These are phyloP conservation scores for Gossypium longicalyx DNA, from an alignment of 345 rosid genomes.

Conservation along the genomic window DNA sequence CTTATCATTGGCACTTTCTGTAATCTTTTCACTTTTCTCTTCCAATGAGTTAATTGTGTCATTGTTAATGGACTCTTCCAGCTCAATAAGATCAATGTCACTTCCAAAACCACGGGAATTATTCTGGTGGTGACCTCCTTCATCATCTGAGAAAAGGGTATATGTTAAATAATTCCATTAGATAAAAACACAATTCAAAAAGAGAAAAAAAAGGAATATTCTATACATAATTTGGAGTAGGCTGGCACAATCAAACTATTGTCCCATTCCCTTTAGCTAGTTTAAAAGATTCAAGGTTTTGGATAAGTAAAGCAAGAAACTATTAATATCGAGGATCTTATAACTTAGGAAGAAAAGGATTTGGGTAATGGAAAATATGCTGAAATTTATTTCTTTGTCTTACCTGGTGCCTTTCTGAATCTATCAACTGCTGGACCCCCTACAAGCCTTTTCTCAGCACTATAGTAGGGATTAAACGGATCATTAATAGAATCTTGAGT, in stretches of 20 bases:
- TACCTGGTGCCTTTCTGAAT: slow-evolving; percentile 26
- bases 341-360: background rate
- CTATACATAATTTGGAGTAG: background rate
- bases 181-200: background rate
- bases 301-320: background rate
- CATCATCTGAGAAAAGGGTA: slow-evolving; percentile 27
- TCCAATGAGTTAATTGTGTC: slow-evolving; percentile 5
- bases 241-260: background rate
- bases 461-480: slow-evolving; percentile 2
- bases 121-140: slow-evolving; percentile 31
- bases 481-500: slow-evolving; percentile 25
- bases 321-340: background rate
- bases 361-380: background rate
- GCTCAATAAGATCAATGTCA: slow-evolving; percentile 25
- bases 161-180: background rate
- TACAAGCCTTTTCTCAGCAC: slow-evolving; percentile 9
- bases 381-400: background rate
- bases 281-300: background rate
- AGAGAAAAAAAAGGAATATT: background rate
- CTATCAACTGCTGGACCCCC: slow-evolving; percentile 14
- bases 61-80: slow-evolving; percentile 22
- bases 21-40: slow-evolving; percentile 3
- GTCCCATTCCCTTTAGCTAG: background rate
- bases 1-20: background rate
- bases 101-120: slow-evolving; percentile 14